Percentiles rank a stretch among this genome's conserved stretches.
Evolutionary conservation across 345 rosid species (phyloP).

Genomic region (Toxicodendron radicans): DNA sequence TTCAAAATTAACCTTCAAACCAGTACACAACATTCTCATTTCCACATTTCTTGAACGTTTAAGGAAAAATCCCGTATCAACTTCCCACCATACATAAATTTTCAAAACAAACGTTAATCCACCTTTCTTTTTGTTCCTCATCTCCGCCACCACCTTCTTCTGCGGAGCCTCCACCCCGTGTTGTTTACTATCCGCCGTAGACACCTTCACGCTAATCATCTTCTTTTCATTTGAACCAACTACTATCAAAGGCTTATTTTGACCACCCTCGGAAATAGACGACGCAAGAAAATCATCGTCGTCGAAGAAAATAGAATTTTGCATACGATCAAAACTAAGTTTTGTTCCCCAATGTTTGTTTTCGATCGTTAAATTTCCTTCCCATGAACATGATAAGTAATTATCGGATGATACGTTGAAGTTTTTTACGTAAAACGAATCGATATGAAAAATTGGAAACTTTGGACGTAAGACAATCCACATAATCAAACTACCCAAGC

Average conservation of each 20-base stretch:
- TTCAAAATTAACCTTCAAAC: conserved; percentile 33
- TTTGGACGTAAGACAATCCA: conserved; percentile 33
- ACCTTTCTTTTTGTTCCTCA: conserved; percentile 23
- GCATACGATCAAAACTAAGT: conserved; percentile 27
- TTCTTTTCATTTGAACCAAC: background rate
- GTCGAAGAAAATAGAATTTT: conserved; percentile 23
- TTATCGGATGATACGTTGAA: conserved; percentile 25
- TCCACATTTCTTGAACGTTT: conserved; percentile 25
- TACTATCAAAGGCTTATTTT: no score
- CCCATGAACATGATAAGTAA: conserved; percentile 36
- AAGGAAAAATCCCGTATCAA: conserved; percentile 22
- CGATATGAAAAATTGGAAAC: conserved; percentile 30
- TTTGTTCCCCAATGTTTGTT: conserved; percentile 33
- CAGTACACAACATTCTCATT: conserved; percentile 34
- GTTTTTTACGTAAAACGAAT: conserved; percentile 33
- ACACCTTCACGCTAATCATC: background rate
- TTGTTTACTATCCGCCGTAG: conserved; percentile 11
- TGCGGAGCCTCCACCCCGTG: background rate
- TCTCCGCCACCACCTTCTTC: conserved; percentile 20
- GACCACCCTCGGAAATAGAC: background rate
- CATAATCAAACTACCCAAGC: conserved; percentile 31
- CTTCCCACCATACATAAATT: conserved; percentile 28
- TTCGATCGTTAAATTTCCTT: conserved; percentile 24
- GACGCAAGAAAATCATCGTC: conserved; percentile 22
- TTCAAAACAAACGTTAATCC: conserved; percentile 35